Conservation (phyloP, 2,329 filamentous ascomycete genomes). For the Fusarium nurragi region DNA sequence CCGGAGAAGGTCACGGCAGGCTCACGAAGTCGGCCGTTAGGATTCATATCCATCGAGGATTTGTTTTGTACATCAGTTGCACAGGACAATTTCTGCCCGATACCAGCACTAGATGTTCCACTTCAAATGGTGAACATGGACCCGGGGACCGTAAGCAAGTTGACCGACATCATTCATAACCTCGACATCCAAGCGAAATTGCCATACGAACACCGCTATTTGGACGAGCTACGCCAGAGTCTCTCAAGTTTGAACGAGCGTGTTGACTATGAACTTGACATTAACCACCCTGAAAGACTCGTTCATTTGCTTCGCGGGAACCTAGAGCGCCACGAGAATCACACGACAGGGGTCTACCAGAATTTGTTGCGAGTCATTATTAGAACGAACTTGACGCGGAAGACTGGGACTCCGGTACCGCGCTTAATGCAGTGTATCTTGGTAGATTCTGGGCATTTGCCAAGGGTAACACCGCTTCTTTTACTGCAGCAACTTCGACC, state of each 20-base stretch:
- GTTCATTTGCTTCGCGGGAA: background rate
- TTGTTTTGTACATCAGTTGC: background rate
- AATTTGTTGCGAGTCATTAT: background rate
- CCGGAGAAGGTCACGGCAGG: background rate
- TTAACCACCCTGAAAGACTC: background rate
- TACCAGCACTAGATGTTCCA: background rate
- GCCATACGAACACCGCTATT: constrained; percentile 18
- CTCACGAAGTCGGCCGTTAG: background rate
- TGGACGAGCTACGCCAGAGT: constrained; percentile 23
- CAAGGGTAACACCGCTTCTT: constrained; percentile 48
- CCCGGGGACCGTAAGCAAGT: background rate
- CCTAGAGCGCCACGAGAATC: background rate
- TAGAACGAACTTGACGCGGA: background rate
- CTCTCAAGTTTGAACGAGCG: constrained; percentile 3
- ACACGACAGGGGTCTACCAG: background rate
- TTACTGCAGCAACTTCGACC: constrained; percentile 50
- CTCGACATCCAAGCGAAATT: constrained; percentile 10
- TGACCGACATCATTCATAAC: constrained; percentile 5
- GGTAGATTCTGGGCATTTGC: constrained; percentile 3
- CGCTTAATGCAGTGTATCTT: background rate
- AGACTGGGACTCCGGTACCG: background rate
- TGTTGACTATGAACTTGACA: background rate
- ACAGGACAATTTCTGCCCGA: rapidly evolving
- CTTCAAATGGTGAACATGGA: rapidly evolving
- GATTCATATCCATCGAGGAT: constrained; percentile 23